phyloP scores from a whole-genome alignment of 805 yeast genomes.

The Yarrowia phangngaensis region DNA sequence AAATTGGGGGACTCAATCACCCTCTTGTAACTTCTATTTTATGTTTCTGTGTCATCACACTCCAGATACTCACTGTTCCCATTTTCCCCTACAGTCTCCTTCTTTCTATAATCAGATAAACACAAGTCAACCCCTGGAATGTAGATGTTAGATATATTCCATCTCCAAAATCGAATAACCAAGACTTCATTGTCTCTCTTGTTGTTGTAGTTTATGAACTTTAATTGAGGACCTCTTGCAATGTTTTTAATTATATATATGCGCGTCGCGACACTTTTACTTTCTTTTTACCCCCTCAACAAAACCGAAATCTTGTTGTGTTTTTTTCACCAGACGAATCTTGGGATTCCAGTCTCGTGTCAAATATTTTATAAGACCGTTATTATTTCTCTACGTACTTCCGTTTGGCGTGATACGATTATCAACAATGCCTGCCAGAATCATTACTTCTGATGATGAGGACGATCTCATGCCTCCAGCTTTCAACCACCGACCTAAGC shows the following conservation, averaged over 20 bases:
- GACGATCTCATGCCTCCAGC: constrained; percentile 22
- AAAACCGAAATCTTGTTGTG: background rate
- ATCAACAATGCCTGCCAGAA: constrained; percentile 19
- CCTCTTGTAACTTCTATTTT: too few relatives aligned
- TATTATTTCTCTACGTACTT: background rate
- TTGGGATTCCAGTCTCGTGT: background rate
- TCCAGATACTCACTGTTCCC: too few relatives aligned
- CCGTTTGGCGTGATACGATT: background rate
- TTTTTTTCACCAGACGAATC: constrained; percentile 10
- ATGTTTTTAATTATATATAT: background rate
- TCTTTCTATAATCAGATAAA: too few relatives aligned
- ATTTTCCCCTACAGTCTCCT: too few relatives aligned
- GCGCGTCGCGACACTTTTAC: constrained; percentile 26
- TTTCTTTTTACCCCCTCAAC: background rate
- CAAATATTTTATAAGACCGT: background rate
- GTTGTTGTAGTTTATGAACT: too few relatives aligned
- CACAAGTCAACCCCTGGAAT: too few relatives aligned
- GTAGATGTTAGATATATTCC: too few relatives aligned
- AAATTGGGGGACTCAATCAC: too few relatives aligned
- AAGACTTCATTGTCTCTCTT: too few relatives aligned
- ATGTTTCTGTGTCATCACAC: too few relatives aligned
- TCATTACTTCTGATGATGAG: constrained; percentile 23
- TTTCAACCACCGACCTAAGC: background rate
- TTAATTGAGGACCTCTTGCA: background rate
- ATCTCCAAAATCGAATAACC: too few relatives aligned